phyloP scores from a whole-genome alignment of 176 grass and related monocot genomes.

The Lolium multiflorum region DNA sequence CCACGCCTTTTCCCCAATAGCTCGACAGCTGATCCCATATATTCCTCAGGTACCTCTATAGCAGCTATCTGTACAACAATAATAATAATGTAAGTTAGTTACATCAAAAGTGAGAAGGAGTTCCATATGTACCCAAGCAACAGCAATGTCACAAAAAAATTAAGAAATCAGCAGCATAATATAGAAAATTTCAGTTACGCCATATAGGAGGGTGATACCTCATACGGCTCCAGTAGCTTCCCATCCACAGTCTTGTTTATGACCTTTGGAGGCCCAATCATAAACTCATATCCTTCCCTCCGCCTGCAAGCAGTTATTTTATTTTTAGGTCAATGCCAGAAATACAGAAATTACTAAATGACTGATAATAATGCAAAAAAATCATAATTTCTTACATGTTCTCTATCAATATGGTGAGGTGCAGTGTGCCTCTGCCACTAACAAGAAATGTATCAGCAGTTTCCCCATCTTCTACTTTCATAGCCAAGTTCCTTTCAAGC shows the following conservation, averaged over 20 bases:
- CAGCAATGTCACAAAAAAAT: constrained; percentile 24
- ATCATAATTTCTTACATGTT: constrained; percentile 76
- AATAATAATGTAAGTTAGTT: constrained; percentile 38
- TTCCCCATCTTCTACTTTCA: constrained; percentile 97
- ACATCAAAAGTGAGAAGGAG: constrained; percentile 32
- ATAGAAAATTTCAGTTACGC: not conserved
- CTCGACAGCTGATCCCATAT: constrained; percentile 92
- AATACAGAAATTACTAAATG: constrained; percentile 19
- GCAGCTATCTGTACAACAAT: constrained; percentile 79
- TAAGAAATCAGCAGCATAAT: constrained; percentile 3
- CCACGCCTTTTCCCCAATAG: constrained; percentile 95
- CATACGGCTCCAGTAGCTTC: constrained; percentile 83
- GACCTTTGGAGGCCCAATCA: constrained; percentile 98
- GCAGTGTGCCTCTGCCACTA: constrained; percentile 95
- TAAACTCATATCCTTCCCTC: constrained; percentile 99
- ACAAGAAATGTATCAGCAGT: constrained; percentile 98
- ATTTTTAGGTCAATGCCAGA: constrained; percentile 31
- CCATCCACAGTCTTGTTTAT: constrained; percentile 89
- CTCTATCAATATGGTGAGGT: constrained; percentile 97
- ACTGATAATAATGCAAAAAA: not conserved
- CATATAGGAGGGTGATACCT: constrained; percentile 56
- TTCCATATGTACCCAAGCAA: constrained; percentile 32
- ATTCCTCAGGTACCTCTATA: constrained; percentile 90
- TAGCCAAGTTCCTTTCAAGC: constrained; percentile 93
- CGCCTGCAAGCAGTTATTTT: constrained; percentile 63